Evolutionary conservation across 2,329 filamentous ascomycete genomes (phyloP), one percentile per base, ranked within the genome.

Genomic region (Aciculosporium take): DNA sequence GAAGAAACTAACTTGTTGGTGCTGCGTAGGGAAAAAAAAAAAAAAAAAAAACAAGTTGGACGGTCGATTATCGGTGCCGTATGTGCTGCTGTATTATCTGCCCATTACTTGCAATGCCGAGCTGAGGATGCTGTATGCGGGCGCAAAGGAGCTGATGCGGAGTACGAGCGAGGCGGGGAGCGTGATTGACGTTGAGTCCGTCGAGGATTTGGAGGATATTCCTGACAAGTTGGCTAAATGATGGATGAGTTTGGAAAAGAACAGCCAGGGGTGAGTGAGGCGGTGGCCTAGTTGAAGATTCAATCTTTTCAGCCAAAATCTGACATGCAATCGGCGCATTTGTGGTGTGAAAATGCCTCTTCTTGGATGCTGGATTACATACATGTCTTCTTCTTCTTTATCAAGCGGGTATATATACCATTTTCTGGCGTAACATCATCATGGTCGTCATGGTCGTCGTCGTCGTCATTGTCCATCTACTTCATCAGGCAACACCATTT

Each of bases 131-230:
- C 68, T 91, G 57, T 98, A 96, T 60, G 91, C 91, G 24, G 84
- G 88, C 30, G 91, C 91, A 33, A 94, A 95, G 64, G 91, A 98
- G 66, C 64, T 96, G 60, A 87, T 96, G 81, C 78, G 88, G 49
- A 94, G 85, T 56, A 93, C 85, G 41, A 84, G 84, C 45, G 87
- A 95, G 65, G 88, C 87, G n/a, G 81, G 82, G 41, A 77, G 76
- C 51, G 81, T 96, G 21, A 75, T 98, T 47, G 89, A 96, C 61
- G 77, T 96, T 37, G 77, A 84, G 51, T 79, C 74, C 17, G 72
- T 74, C 3, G 86, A 94, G 41, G 89, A 95, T 41, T 57, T 96
- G 51, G 78, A 84, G 49, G 79, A 81, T n/a, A 78, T 96, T 47
- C 84, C 88, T 43, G 66, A 73, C 49, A 81, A 76, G 63, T 61